These are phyloP conservation scores for Candida ficus DNA, from an alignment of 805 yeast genomes.

Conservation along the genomic window DNA sequence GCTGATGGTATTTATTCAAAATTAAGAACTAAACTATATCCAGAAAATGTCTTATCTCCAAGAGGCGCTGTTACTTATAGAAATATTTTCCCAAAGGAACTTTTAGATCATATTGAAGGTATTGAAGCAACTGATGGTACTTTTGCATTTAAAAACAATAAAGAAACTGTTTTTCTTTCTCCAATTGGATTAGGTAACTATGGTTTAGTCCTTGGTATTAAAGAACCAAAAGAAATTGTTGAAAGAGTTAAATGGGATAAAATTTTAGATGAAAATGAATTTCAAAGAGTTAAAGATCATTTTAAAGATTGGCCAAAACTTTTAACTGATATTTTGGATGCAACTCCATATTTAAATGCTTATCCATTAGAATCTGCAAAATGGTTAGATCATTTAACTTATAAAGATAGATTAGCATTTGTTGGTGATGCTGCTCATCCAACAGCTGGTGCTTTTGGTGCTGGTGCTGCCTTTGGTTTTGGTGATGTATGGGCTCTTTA, in stretches of 20 bases:
- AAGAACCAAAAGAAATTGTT: background rate
- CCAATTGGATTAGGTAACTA: background rate
- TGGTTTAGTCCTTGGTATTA: background rate
- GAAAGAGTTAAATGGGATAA: background rate
- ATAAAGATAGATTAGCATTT: background rate
- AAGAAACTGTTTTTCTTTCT: background rate
- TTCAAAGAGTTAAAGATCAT: background rate
- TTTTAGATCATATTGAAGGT: background rate
- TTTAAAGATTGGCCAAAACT: background rate
- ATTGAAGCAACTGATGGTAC: background rate
- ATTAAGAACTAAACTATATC: background rate
- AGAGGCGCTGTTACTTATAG: background rate
- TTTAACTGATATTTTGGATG: background rate
- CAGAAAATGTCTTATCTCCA: background rate
- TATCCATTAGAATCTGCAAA: background rate
- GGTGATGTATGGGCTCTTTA: slow-evolving; percentile 1
- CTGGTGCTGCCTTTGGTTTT: slow-evolving; percentile 2
- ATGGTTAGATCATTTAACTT: background rate
- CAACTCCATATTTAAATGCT: slow-evolving; percentile 1
- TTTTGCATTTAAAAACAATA: background rate
- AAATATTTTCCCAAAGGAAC: background rate
- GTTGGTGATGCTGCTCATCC: slow-evolving; percentile 3
- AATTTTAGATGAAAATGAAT: background rate
- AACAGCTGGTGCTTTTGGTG: background rate
- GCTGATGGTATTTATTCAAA: slow-evolving; percentile 1